A percentile compares a stretch with the other conserved stretches of the same genome.
phyloP scores from a whole-genome alignment of 1,284 basidiomycete species.

The Wolfiporia cocos region DNA sequence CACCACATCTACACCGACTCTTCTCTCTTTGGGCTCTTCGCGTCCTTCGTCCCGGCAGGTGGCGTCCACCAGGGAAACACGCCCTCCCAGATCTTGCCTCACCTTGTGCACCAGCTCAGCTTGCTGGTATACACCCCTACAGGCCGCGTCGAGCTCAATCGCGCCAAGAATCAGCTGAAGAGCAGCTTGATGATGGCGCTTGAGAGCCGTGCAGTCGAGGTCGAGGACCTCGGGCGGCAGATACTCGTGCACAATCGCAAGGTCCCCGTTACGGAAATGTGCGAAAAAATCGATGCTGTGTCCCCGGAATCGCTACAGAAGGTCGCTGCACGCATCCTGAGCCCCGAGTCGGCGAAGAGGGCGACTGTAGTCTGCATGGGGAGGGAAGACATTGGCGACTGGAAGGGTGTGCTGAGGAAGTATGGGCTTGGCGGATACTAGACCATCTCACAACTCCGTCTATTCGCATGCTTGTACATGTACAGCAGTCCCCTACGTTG shows the following conservation, averaged over 20 bases:
- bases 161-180: slow-evolving; percentile 97
- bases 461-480: not conserved
- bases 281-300: slow-evolving; percentile 81
- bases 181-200: slow-evolving; percentile 93
- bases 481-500: too few species aligned
- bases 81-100: slow-evolving; percentile 70
- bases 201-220: slow-evolving; percentile 87
- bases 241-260: slow-evolving; percentile 89
- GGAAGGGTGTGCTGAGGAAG: slow-evolving; percentile 52
- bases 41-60: slow-evolving; percentile 77
- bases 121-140: slow-evolving; percentile 65
- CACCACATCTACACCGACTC: slow-evolving; percentile 97
- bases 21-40: slow-evolving; percentile 90
- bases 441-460: not conserved
- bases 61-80: slow-evolving; percentile 54
- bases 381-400: slow-evolving; percentile 60
- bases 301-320: slow-evolving; percentile 64
- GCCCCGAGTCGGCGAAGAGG: slow-evolving; percentile 52
- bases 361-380: slow-evolving; percentile 74
- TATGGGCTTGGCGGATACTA: slow-evolving; percentile 49
- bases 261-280: slow-evolving; percentile 89
- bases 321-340: slow-evolving; percentile 73
- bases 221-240: slow-evolving; percentile 85
- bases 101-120: slow-evolving; percentile 84
- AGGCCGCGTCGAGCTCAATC: slow-evolving; percentile 63